These are phyloP conservation scores for Linanthus parryae DNA, from an alignment of 148 eudicot species.

Conservation along the genomic window DNA sequence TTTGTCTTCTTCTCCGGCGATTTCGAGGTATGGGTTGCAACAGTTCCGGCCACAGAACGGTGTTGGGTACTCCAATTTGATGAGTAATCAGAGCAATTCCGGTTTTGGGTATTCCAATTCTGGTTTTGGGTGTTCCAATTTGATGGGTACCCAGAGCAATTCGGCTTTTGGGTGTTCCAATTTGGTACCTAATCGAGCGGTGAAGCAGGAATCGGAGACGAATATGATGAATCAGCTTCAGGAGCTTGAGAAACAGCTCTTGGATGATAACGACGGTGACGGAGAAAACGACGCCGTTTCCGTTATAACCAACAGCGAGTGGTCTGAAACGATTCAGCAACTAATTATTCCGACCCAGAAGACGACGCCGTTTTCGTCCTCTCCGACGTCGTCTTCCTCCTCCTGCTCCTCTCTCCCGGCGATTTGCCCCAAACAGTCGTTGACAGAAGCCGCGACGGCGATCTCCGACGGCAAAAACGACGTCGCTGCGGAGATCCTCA, in stretches of 20 bases:
- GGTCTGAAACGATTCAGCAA: slow-evolving; percentile 76
- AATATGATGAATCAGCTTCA: slow-evolving; percentile 41
- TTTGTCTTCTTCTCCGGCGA: slow-evolving; percentile 21
- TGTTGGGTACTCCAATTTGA: slow-evolving; percentile 12
- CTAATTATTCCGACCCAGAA: slow-evolving; percentile 26
- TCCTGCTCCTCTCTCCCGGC: slow-evolving; percentile 44
- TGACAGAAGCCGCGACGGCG: slow-evolving; percentile 56
- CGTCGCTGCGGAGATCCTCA: slow-evolving; percentile 26
- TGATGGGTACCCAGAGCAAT: too few species aligned
- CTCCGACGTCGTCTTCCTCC: slow-evolving; percentile 71
- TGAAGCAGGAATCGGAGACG: slow-evolving; percentile 10
- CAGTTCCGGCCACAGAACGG: slow-evolving; percentile 21
- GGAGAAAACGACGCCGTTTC: slow-evolving; percentile 52
- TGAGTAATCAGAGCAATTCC: too few species aligned
- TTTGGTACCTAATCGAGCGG: slow-evolving; percentile 11
- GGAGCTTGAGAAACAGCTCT: slow-evolving; percentile 71
- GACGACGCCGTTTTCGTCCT: slow-evolving; percentile 28
- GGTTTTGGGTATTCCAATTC: too few species aligned
- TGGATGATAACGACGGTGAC: slow-evolving; percentile 60
- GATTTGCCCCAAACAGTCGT: slow-evolving; percentile 29
- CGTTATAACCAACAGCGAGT: slow-evolving; percentile 65
- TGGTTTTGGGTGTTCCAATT: too few species aligned
- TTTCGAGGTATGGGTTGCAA: slow-evolving; percentile 30
- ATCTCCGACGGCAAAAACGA: slow-evolving; percentile 57
- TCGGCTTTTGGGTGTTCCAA: too few species aligned